Percentiles rank a stretch among this genome's conserved stretches.
Evolutionary conservation across 768 basidiomycete genomes (phyloP).

Genomic region (Kockovaella imperatae): DNA sequence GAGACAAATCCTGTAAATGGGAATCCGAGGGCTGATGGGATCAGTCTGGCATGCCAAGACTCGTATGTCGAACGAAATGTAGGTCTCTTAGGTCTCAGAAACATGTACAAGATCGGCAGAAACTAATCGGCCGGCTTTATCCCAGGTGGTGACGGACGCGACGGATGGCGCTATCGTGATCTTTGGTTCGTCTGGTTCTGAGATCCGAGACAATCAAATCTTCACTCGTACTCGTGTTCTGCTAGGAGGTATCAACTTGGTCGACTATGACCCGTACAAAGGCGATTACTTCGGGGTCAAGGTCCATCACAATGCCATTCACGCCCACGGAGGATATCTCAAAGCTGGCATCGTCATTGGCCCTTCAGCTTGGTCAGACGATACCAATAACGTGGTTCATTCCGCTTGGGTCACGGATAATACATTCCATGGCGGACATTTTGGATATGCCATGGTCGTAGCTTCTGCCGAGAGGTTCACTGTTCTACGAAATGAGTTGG

Average conservation of each 20-base stretch:
- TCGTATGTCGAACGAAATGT: conserved; percentile 44
- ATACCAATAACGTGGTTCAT: conserved; percentile 41
- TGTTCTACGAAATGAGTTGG: conserved; percentile 34
- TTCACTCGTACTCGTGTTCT: conserved; percentile 40
- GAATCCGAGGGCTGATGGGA: conserved; percentile 43
- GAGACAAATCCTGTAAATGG: conserved; percentile 35
- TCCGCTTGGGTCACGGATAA: conserved; percentile 41
- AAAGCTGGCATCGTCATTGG: conserved; percentile 45
- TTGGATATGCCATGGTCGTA: conserved; percentile 45
- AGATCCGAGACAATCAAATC: conserved; percentile 37
- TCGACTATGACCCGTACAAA: conserved; percentile 44
- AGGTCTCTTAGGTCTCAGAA: conserved; percentile 8
- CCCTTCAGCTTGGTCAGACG: conserved; percentile 44
- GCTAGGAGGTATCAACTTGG: conserved; percentile 45
- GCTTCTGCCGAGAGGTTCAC: conserved; percentile 41
- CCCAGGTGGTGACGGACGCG: conserved; percentile 42
- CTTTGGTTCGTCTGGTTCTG: conserved; percentile 42
- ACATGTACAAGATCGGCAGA: background rate
- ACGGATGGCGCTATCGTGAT: conserved; percentile 46
- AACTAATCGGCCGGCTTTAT: background rate
- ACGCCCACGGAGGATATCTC: conserved; percentile 40
- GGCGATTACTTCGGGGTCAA: conserved; percentile 42
- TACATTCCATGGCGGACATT: conserved; percentile 34
- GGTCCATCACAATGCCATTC: conserved; percentile 41
- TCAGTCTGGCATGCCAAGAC: conserved; percentile 46